Percentiles rank a stretch among this genome's conserved stretches.
phyloP scores from a whole-genome alignment of 2,329 filamentous ascomycete genomes.

The Colletotrichum eleusines region DNA sequence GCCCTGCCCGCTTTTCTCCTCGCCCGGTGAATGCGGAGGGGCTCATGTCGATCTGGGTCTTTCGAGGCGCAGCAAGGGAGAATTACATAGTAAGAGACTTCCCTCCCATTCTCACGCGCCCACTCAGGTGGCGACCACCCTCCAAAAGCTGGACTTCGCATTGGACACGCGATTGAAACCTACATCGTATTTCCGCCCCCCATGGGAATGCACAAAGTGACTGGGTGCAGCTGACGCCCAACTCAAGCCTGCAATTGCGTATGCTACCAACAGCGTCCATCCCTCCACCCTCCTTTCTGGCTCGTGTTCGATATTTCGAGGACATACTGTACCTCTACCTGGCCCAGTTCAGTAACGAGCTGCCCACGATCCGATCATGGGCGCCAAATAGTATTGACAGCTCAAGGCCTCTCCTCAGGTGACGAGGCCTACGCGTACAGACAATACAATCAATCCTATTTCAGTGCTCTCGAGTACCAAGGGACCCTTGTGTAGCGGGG shows the following conservation, averaged over 20 bases:
- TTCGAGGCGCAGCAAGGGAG: conserved; percentile 39
- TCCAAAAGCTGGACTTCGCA: neutral
- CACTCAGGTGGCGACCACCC: neutral
- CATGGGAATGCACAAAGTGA: conserved; percentile 30
- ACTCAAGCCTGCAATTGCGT: conserved; percentile 35
- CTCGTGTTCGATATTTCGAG: conserved; percentile 37
- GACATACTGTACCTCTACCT: conserved; percentile 35
- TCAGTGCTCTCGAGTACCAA: neutral
- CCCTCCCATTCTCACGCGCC: conserved; percentile 11
- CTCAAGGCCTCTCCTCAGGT: conserved; percentile 17
- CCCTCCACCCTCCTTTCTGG: conserved; percentile 40
- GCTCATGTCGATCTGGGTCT: conserved; percentile 39
- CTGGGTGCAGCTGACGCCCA: conserved; percentile 9
- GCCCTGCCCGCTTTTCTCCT: conserved; percentile 29
- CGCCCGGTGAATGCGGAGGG: conserved; percentile 24
- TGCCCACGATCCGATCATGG: conserved; percentile 27
- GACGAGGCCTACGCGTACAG: conserved; percentile 23
- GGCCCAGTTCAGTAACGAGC: conserved; percentile 19
- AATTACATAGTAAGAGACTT: neutral
- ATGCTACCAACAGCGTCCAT: conserved; percentile 35
- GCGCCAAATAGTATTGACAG: conserved; percentile 22
- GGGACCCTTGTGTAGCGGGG: neutral
- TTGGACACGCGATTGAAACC: neutral
- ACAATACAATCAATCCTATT: neutral
- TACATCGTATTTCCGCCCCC: conserved; percentile 6